Base-by-base conservation (phyloP, 2,329 filamentous ascomycete genomes). In the Xylariaceae sp. region DNA sequence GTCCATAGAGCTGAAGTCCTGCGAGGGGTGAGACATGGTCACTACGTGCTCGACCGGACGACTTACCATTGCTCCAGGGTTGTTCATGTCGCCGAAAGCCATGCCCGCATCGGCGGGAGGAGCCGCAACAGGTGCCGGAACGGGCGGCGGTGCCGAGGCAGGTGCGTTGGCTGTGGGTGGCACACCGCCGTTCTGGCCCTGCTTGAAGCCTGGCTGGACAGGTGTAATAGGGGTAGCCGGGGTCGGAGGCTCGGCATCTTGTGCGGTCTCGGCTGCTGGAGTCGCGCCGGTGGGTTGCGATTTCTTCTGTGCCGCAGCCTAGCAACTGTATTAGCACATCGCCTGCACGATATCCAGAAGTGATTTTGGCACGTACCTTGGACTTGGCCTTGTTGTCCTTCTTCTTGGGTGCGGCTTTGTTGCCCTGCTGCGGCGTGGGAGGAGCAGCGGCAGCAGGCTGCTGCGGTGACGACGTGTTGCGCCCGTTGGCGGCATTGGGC, bases 331-430 rank as follows among this genome's bases (percentile, higher is more conserved):
- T 62, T 55, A 59, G 53, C 34, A 37, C n/a, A n/a, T n/a, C n/a
- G n/a, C n/a, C n/a, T n/a, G n/a, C 18, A 49, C 36, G 29, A 31
- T 13, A 25, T 30, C 19, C 31, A 34, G 21, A 37, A n/a, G n/a
- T n/a, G n/a, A n/a, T n/a, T n/a, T 29, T 10, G 26, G 19, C 18
- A 51, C 65, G 63, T 72, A 84, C 81, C 77, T 86, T 85, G 37
- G 62, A 67, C 58, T 80, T 83, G 5, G 73, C 65, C 59, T 80
- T 81, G 5, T 62, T 64, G 19, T 78, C 76, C 65, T 86, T 84
- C 72, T 90, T 90, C 59, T 86, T 88, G 1, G 83, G 81, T 21
- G 75, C 78, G 4, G 80, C 60, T 65, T 90, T 90, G 52, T 78
- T 80, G 2, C 67, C 58, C 53, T 86, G 82, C 32, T 76, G 79